Conservation (phyloP, 2,329 filamentous ascomycete genomes). For the Diaporthe ampelina region DNA sequence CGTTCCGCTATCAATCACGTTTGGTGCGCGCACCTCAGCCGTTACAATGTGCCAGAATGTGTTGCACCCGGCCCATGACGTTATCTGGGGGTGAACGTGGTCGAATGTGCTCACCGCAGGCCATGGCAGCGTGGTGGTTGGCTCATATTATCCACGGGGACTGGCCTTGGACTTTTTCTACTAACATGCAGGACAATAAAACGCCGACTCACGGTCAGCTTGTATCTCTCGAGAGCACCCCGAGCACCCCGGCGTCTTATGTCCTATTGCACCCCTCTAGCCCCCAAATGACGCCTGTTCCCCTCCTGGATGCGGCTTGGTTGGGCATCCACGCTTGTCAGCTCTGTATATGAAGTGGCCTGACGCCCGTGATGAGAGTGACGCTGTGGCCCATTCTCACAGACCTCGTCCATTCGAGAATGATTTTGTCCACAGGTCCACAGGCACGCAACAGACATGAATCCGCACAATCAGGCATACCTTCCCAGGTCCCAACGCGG, state of each 20-base stretch:
- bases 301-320: not conserved
- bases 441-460: not conserved
- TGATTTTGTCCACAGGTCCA: not conserved
- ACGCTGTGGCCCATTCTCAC: not conserved
- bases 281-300: not conserved
- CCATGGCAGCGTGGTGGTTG: not conserved
- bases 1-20: not conserved
- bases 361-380: not conserved
- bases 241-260: not conserved
- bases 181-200: not conserved
- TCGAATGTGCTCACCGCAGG: not conserved
- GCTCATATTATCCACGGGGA: not conserved
- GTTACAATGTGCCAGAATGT: not conserved
- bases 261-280: conserved; percentile 4
- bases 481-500: not conserved
- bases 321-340: conserved; percentile 15
- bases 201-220: not conserved
- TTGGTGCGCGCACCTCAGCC: not conserved
- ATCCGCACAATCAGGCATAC: conserved; percentile 8
- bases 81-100: not conserved
- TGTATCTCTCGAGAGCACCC: not conserved
- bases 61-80: not conserved
- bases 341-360: conserved; percentile 12
- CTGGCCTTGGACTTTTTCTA: conserved; percentile 11
- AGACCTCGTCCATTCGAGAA: not conserved